phyloP scores from a whole-genome alignment of 176 grass and related monocot species.

The Dendrocalamus sinicus region DNA sequence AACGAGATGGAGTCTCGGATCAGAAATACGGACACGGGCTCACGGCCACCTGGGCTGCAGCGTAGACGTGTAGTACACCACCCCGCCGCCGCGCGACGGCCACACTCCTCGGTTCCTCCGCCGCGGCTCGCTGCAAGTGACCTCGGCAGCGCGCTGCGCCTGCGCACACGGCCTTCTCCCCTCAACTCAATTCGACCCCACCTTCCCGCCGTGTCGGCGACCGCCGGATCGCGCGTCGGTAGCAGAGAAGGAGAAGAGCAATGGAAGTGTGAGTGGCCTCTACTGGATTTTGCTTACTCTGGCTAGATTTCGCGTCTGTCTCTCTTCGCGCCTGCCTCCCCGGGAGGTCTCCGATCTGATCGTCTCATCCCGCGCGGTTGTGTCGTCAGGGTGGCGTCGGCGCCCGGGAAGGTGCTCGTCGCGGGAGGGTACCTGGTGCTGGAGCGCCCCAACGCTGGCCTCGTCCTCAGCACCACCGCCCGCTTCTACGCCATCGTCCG shows the following conservation, averaged over 20 bases:
- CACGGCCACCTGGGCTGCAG: neutral
- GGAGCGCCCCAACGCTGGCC: constrained; percentile 82
- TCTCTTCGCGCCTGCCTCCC: neutral
- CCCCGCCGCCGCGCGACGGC: neutral
- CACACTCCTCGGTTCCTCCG: constrained; percentile 45
- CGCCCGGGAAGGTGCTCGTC: constrained; percentile 88
- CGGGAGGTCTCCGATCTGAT: constrained; percentile 31
- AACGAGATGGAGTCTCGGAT: neutral
- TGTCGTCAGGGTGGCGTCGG: constrained; percentile 74
- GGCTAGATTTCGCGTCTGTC: neutral
- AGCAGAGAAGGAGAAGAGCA: neutral
- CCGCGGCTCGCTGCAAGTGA: neutral
- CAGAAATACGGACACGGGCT: neutral
- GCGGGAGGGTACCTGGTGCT: constrained; percentile 88
- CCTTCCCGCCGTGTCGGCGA: neutral
- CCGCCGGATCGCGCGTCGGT: neutral
- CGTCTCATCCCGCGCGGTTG: neutral
- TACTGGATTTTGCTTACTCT: neutral
- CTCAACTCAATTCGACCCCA: neutral
- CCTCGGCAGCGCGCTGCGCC: neutral
- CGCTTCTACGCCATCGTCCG: constrained; percentile 84
- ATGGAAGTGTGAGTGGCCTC: constrained; percentile 53
- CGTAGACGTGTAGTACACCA: neutral
- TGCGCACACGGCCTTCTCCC: neutral
- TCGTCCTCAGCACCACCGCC: constrained; percentile 87